Percentiles rank a stretch among this genome's conserved stretches.
phyloP scores from a whole-genome alignment of 352 stramenopile species.

The Pythium phragmitis region DNA sequence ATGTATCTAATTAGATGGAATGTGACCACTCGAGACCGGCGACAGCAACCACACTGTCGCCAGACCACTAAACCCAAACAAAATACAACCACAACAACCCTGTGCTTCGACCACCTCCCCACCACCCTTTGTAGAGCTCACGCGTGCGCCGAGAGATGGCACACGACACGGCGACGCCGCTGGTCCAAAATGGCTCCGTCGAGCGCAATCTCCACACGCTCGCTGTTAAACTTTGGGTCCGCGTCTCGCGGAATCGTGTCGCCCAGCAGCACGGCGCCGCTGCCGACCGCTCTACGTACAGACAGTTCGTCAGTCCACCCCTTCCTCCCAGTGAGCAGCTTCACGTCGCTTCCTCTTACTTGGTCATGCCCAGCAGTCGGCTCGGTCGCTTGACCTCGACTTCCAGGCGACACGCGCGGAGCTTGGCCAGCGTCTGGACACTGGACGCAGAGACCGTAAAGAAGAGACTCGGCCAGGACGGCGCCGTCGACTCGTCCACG shows the following conservation, averaged over 20 bases:
- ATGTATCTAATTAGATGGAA: slow-evolving; percentile 13
- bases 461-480: slow-evolving; percentile 5
- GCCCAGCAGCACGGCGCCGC: background rate
- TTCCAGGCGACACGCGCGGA: slow-evolving; percentile 13
- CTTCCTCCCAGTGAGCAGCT: too few relatives aligned
- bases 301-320: background rate
- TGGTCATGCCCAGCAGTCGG: slow-evolving; percentile 12
- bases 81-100: background rate
- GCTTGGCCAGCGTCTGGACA: slow-evolving; percentile 3
- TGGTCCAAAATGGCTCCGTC: background rate
- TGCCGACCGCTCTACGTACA: background rate
- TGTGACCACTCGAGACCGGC: background rate
- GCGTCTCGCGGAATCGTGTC: background rate
- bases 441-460: slow-evolving; percentile 2
- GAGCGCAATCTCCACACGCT: background rate
- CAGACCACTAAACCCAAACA: background rate
- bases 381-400: slow-evolving; percentile 20
- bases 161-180: background rate
- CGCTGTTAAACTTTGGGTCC: background rate
- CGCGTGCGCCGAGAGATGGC: background rate
- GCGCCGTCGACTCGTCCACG: slow-evolving; percentile 5
- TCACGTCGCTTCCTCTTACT: background rate
- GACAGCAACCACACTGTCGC: background rate
- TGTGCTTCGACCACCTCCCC: too few relatives aligned
- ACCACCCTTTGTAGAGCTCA: background rate